Percentiles rank a stretch among this genome's conserved stretches.
Evolutionary conservation across 108 stramenopile genomes (phyloP).

Genomic region (Bacterosira constricta): DNA sequence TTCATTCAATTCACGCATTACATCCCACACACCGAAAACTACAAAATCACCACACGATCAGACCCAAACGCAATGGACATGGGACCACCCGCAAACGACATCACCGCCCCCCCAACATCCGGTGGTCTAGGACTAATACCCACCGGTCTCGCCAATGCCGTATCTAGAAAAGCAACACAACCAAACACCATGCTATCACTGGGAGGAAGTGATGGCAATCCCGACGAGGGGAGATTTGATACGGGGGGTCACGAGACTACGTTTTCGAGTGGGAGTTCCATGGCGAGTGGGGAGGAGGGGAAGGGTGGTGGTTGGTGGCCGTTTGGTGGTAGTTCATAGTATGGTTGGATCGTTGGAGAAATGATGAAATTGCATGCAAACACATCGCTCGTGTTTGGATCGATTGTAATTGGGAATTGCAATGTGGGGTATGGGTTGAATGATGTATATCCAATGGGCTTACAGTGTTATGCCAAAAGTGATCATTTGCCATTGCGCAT

Average conservation of each 20-base stretch:
- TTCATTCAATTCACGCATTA: no score
- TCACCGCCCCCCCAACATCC: slow-evolving; percentile 87
- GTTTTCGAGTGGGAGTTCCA: slow-evolving; percentile 28
- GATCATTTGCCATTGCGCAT: no score
- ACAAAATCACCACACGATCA: slow-evolving; percentile 52
- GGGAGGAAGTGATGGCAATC: slow-evolving; percentile 22
- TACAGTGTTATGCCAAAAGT: no score
- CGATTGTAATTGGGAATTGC: no score
- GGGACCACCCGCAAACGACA: slow-evolving; percentile 67
- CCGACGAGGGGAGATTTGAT: slow-evolving; percentile 22
- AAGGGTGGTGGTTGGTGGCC: slow-evolving; percentile 50
- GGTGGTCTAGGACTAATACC: slow-evolving; percentile 76
- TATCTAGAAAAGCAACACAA: slow-evolving; percentile 12
- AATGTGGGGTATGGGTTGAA: no score
- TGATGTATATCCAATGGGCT: no score
- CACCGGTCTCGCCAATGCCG: slow-evolving; percentile 18
- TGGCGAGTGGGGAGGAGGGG: slow-evolving; percentile 5
- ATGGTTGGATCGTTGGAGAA: no score
- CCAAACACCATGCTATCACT: slow-evolving; percentile 17
- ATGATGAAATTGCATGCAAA: no score
- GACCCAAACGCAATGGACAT: slow-evolving; percentile 57
- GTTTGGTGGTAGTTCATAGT: slow-evolving; percentile 24
- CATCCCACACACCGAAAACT: no score
- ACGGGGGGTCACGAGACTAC: slow-evolving; percentile 46
- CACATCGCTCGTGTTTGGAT: no score